phyloP scores from a whole-genome alignment of 306 rosid genomes.

The Corylus americana region DNA sequence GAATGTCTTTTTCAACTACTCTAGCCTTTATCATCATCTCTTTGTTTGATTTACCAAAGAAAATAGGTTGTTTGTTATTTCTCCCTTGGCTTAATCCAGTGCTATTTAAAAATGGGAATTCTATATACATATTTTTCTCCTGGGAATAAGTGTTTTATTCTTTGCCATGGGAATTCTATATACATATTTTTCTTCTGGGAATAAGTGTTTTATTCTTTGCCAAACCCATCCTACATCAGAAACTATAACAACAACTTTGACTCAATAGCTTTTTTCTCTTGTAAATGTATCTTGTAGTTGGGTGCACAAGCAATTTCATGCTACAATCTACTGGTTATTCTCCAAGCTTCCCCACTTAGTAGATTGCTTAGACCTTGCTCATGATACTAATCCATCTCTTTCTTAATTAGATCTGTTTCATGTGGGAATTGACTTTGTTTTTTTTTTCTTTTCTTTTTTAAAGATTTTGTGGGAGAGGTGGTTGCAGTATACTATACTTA shows the following conservation, averaged over 20 bases:
- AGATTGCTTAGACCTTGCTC: neutral
- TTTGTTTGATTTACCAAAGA: conserved; percentile 50
- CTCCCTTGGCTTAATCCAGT: conserved; percentile 45
- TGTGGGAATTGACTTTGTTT: neutral
- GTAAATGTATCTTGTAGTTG: neutral
- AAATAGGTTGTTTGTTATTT: conserved; percentile 58
- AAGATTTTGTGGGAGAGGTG: neutral
- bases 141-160: conserved; percentile 37
- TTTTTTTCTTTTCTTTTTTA: no score
- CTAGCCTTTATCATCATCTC: conserved; percentile 47
- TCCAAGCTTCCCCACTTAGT: neutral
- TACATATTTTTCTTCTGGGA: conserved; percentile 23
- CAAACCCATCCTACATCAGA: conserved; percentile 16
- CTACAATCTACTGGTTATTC: neutral
- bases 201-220: conserved; percentile 38
- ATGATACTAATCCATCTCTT: neutral
- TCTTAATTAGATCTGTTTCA: neutral
- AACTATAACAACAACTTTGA: neutral
- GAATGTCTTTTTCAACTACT: conserved; percentile 28
- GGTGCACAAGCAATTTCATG: neutral
- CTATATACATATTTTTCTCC: conserved; percentile 29
- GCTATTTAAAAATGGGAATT: conserved; percentile 43
- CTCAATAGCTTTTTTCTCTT: neutral
- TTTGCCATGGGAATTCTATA: conserved; percentile 11
- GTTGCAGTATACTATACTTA: neutral